Conservation (phyloP, 371 early-diverging fungal species). For the Mucor indicus region DNA sequence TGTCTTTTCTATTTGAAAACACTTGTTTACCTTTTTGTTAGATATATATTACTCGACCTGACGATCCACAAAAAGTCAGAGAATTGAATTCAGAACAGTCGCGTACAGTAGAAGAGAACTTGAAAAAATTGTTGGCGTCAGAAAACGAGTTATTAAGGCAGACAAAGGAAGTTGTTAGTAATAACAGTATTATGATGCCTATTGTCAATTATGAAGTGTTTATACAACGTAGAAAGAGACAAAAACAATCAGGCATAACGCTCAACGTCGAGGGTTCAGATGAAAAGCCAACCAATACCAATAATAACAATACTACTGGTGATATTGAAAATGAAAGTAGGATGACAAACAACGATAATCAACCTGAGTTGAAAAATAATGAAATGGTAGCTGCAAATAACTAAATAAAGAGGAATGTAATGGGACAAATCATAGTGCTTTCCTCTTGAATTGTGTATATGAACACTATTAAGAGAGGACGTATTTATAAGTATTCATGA, state of each 20-base stretch:
- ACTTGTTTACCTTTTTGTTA: slow-evolving; percentile 8
- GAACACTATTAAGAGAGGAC: too few species aligned
- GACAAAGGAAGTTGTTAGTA: background rate
- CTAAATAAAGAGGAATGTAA: too few species aligned
- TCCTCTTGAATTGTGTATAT: too few species aligned
- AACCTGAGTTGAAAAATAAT: too few species aligned
- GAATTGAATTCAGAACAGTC: slow-evolving; percentile 64
- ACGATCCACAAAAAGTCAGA: slow-evolving; percentile 58
- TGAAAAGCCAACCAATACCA: slow-evolving; percentile 5
- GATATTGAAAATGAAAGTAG: background rate
- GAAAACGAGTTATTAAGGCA: slow-evolving; percentile 51
- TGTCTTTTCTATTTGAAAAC: background rate
- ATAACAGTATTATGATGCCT: slow-evolving; percentile 30
- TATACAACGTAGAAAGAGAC: slow-evolving; percentile 41
- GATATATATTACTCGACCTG: slow-evolving; percentile 59
- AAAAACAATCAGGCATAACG: slow-evolving; percentile 27
- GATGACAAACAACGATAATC: too few species aligned
- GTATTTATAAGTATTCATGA: too few species aligned
- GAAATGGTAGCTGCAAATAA: too few species aligned
- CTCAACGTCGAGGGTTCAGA: slow-evolving; percentile 20
- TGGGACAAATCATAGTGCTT: too few species aligned
- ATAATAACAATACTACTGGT: slow-evolving; percentile 1
- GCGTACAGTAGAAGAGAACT: slow-evolving; percentile 58
- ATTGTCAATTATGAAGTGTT: slow-evolving; percentile 56
- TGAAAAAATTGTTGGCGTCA: slow-evolving; percentile 57